These are phyloP conservation scores for Poronia punctata DNA, from an alignment of 495 filamentous ascomycete species.

Conservation along the genomic window DNA sequence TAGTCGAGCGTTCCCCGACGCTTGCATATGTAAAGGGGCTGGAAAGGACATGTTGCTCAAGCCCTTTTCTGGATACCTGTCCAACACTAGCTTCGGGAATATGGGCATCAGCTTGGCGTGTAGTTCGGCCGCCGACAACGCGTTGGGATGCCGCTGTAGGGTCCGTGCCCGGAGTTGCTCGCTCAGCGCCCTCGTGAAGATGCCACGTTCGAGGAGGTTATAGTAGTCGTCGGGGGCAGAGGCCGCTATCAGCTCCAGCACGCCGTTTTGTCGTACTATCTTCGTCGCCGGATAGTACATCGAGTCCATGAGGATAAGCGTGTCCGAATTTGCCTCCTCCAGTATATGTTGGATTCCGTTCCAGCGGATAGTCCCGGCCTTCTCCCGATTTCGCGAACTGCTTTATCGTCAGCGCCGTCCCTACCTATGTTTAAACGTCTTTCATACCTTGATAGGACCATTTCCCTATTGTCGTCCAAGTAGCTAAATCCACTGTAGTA, in stretches of 20 bases:
- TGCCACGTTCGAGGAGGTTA: slow-evolving; percentile 30
- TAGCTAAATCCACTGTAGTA: slow-evolving; percentile 43
- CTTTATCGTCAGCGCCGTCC: slow-evolving; percentile 9
- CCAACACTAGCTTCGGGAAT: slow-evolving; percentile 38
- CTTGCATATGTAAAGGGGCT: slow-evolving; percentile 40
- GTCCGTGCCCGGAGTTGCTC: slow-evolving; percentile 36
- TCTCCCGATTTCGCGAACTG: slow-evolving; percentile 36
- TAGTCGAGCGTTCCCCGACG: slow-evolving; percentile 35
- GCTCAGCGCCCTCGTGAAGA: slow-evolving; percentile 37
- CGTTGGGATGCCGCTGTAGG: slow-evolving; percentile 27
- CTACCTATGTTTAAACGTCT: background rate
- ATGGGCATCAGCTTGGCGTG: slow-evolving; percentile 37
- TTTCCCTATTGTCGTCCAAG: slow-evolving; percentile 38
- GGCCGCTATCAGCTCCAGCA: slow-evolving; percentile 43
- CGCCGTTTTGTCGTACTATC: slow-evolving; percentile 32
- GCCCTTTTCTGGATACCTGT: slow-evolving; percentile 34
- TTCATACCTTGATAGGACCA: slow-evolving; percentile 40
- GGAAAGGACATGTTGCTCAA: slow-evolving; percentile 34
- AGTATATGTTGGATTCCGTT: slow-evolving; percentile 40
- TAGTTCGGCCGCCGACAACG: slow-evolving; percentile 39
- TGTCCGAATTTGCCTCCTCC: slow-evolving; percentile 37
- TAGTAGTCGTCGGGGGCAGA: slow-evolving; percentile 40
- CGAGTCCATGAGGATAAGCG: slow-evolving; percentile 45
- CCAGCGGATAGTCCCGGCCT: slow-evolving; percentile 37
- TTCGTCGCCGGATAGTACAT: slow-evolving; percentile 40